A percentile compares a stretch with the other conserved stretches of the same genome.
phyloP scores from a whole-genome alignment of 1,284 basidiomycete genomes.

The Malassezia equina region DNA sequence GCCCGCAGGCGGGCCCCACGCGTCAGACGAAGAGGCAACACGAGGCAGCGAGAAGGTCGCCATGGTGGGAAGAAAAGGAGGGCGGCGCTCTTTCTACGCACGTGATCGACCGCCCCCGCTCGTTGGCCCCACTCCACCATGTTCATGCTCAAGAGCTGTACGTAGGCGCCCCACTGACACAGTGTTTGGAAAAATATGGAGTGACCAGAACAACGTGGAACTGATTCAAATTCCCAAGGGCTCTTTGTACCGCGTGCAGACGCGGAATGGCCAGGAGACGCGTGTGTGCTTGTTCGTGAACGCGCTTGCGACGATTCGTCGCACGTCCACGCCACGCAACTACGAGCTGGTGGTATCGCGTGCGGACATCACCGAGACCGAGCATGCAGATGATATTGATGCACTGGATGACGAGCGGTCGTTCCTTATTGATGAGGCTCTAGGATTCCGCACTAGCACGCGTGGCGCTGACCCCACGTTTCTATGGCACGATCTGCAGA shows the following conservation, averaged over 20 bases:
- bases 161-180: conserved; percentile 48
- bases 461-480: conserved; percentile 30
- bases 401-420: conserved; percentile 79
- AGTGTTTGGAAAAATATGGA: conserved; percentile 92
- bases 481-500: conserved; percentile 61
- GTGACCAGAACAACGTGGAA: conserved; percentile 52
- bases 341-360: conserved; percentile 91
- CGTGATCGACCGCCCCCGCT: conserved; percentile 7
- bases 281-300: conserved; percentile 98
- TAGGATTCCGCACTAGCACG: conserved; percentile 58
- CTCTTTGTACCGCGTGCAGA: conserved; percentile 79
- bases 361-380: conserved; percentile 89
- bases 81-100: neutral
- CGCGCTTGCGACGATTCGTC: conserved; percentile 84
- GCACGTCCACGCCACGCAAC: conserved; percentile 68
- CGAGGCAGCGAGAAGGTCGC: conserved; percentile 37
- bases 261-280: conserved; percentile 77
- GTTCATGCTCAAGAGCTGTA: conserved; percentile 72
- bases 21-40: conserved; percentile 27
- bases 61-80: conserved; percentile 21
- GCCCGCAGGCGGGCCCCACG: conserved; percentile 40
- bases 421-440: conserved; percentile 78
- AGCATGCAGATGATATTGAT: conserved; percentile 72
- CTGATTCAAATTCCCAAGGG: conserved; percentile 89
- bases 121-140: conserved; percentile 50